Conservation (phyloP, 225 moss, liverwort and hornwort genomes). For the Asterella californica region DNA sequence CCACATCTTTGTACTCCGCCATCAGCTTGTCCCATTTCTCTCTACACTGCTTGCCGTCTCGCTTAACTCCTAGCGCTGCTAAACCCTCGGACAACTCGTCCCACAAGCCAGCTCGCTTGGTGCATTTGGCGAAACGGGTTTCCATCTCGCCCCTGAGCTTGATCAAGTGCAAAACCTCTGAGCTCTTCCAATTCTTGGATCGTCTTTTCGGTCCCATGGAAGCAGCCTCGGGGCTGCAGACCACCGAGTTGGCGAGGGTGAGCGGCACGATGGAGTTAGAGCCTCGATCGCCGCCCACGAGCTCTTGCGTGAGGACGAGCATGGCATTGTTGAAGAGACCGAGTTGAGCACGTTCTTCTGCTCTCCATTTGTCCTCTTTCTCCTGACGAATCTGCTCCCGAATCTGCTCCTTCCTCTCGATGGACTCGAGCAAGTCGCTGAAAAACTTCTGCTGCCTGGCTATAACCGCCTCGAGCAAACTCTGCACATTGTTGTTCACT, state of each 20-base stretch:
- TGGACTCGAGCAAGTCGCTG: slow-evolving; percentile 59
- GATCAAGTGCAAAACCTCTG: slow-evolving; percentile 67
- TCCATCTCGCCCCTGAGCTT: slow-evolving; percentile 72
- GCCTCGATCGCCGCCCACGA: slow-evolving; percentile 55
- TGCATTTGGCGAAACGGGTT: slow-evolving; percentile 49
- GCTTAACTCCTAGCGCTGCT: slow-evolving; percentile 49
- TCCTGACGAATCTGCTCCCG: slow-evolving; percentile 67
- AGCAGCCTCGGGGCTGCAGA: slow-evolving; percentile 32
- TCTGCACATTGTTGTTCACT: slow-evolving; percentile 46
- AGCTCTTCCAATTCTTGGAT: slow-evolving; percentile 73
- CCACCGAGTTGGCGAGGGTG: slow-evolving; percentile 15
- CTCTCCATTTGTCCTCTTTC: slow-evolving; percentile 79
- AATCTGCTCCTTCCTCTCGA: slow-evolving; percentile 70
- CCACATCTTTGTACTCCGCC: slow-evolving; percentile 64
- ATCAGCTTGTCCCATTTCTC: slow-evolving; percentile 84
- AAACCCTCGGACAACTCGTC: slow-evolving; percentile 63
- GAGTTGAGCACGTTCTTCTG: slow-evolving; percentile 58
- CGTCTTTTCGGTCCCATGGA: slow-evolving; percentile 47
- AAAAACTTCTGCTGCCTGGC: slow-evolving; percentile 62
- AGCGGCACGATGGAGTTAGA: slow-evolving; percentile 28
- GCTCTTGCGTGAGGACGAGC: slow-evolving; percentile 64
- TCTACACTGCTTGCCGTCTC: slow-evolving; percentile 72
- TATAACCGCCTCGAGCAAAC: slow-evolving; percentile 56
- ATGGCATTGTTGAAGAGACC: slow-evolving; percentile 76
- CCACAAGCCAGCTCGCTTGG: slow-evolving; percentile 63